Evolutionary conservation across 352 stramenopile species (phyloP).

Genomic region (Phytophthora quininea): DNA sequence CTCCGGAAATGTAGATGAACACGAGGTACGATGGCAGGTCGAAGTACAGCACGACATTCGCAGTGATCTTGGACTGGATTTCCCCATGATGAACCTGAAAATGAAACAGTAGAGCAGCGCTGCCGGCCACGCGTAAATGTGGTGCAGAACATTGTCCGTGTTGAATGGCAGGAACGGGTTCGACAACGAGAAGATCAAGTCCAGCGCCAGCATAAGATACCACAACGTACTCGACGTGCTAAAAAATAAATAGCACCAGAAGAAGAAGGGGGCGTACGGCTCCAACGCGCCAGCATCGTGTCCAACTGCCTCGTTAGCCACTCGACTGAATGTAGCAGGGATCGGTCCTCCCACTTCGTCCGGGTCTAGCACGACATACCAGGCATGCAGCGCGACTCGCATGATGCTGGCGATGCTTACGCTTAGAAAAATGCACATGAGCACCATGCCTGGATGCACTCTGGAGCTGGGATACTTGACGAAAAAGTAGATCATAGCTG

Average conservation of each 20-base stretch:
- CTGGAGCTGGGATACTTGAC: slow-evolving; percentile 63
- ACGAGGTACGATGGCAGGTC: slow-evolving; percentile 71
- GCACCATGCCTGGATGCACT: slow-evolving; percentile 71
- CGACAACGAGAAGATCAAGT: slow-evolving; percentile 87
- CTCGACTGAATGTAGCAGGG: slow-evolving; percentile 61
- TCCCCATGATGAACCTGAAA: slow-evolving; percentile 68
- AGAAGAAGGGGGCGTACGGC: slow-evolving; percentile 77
- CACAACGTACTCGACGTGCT: slow-evolving; percentile 77
- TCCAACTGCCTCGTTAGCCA: slow-evolving; percentile 63
- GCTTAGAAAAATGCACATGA: slow-evolving; percentile 82
- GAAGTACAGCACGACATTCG: slow-evolving; percentile 71
- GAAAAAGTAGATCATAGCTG: slow-evolving; percentile 77
- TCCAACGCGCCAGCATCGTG: slow-evolving; percentile 36
- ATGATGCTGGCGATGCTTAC: slow-evolving; percentile 70
- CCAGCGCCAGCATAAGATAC: slow-evolving; percentile 86
- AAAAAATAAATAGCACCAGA: slow-evolving; percentile 88
- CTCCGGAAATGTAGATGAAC: slow-evolving; percentile 65
- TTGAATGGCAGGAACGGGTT: slow-evolving; percentile 90
- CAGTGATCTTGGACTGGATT: slow-evolving; percentile 25
- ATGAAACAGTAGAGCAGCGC: slow-evolving; percentile 68
- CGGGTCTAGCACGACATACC: slow-evolving; percentile 33
- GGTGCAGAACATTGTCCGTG: slow-evolving; percentile 84
- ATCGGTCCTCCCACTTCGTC: slow-evolving; percentile 21
- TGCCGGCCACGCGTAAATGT: slow-evolving; percentile 79
- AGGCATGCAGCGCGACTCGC: slow-evolving; percentile 68